phyloP scores from a whole-genome alignment of 2,329 filamentous ascomycete genomes.

The Colletotrichum tropicicola region DNA sequence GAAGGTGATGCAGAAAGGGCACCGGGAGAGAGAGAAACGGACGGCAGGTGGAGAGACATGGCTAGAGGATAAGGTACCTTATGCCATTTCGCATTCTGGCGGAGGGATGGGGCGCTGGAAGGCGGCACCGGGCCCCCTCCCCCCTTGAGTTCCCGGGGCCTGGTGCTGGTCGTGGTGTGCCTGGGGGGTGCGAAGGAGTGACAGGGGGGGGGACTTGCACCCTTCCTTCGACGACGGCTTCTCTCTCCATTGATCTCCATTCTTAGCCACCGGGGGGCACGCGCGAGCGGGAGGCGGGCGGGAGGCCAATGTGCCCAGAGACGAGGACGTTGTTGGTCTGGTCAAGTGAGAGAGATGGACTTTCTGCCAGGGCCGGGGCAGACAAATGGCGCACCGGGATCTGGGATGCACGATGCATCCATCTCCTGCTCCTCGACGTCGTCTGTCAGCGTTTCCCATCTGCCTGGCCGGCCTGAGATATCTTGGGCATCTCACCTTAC shows the following conservation, averaged over 20 bases:
- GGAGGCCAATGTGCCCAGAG: too few species aligned
- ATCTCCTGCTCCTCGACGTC: not conserved
- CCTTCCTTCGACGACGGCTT: not conserved
- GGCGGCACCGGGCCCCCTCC: not conserved
- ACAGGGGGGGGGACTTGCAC: not conserved
- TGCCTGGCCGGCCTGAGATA: too few species aligned
- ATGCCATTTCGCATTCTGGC: conserved; percentile 28
- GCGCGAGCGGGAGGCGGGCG: conserved; percentile 9
- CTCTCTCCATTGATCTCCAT: not conserved
- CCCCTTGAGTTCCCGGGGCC: conserved; percentile 1
- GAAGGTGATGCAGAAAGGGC: conserved; percentile 26
- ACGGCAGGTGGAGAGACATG: conserved; percentile 22
- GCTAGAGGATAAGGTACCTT: conserved; percentile 27
- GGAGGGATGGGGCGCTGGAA: not conserved
- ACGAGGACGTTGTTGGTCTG: not conserved
- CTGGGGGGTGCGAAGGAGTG: not conserved
- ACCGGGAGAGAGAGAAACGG: conserved; percentile 5
- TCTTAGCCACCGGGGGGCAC: conserved; percentile 1
- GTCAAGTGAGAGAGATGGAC: not conserved
- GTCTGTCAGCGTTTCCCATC: not conserved
- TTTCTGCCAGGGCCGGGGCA: not conserved
- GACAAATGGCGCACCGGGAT: conserved; percentile 4
- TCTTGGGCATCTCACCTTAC: not conserved
- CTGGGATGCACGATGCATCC: not conserved
- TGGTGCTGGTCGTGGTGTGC: not conserved